Evolutionary conservation across 2,329 filamentous ascomycete genomes (phyloP).

Genomic region (Fusarium xylarioides): DNA sequence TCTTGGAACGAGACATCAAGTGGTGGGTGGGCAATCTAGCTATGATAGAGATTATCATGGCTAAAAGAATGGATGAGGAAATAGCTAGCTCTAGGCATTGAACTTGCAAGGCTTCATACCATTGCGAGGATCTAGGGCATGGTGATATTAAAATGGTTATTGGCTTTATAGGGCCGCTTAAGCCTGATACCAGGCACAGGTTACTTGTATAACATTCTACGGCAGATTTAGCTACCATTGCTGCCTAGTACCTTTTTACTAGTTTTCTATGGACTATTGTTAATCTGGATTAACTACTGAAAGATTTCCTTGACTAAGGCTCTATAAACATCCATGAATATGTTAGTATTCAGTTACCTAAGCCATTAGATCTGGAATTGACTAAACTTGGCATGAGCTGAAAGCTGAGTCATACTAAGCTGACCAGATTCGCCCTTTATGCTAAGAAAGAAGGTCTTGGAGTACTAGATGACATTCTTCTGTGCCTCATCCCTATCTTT

Average conservation of each 20-base stretch:
- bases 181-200: neutral
- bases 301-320: neutral
- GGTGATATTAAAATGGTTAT: neutral
- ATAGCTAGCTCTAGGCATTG: neutral
- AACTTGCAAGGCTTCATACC: neutral
- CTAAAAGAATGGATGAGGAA: neutral
- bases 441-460: neutral
- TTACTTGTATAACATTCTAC: neutral
- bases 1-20: neutral
- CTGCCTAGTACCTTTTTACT: neutral
- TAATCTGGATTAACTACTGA: neutral
- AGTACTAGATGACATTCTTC: neutral
- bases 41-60: neutral
- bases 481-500: neutral
- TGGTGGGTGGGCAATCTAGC: neutral
- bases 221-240: neutral
- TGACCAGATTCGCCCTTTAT: neutral
- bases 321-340: neutral
- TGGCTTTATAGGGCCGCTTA: neutral
- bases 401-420: neutral
- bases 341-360: neutral
- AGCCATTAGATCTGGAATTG: neutral
- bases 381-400: neutral
- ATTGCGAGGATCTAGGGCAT: neutral
- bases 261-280: neutral